A percentile compares a stretch with the other conserved stretches of the same genome.
Conservation (phyloP, 345 rosid genomes). For the Combretum micranthum region DNA sequence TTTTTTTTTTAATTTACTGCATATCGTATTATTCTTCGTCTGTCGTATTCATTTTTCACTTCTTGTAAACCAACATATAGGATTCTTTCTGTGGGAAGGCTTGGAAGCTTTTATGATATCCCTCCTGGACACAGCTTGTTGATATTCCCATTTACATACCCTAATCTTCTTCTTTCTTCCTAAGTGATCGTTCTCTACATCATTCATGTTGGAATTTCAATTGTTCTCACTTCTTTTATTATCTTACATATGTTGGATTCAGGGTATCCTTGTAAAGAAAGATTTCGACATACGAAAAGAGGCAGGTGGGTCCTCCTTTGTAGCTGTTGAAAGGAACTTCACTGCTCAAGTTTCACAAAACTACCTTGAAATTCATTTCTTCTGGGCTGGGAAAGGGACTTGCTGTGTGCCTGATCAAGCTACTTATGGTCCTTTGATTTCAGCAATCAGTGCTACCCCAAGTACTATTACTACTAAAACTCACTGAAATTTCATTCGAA, state of each 20-base stretch:
- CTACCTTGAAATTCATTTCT: constrained; percentile 30
- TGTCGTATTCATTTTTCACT: no score
- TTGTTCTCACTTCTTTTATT: neutral
- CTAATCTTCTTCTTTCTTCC: no score
- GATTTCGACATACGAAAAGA: constrained; percentile 38
- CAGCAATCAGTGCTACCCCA: constrained; percentile 59
- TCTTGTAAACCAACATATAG: no score
- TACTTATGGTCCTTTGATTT: constrained; percentile 33
- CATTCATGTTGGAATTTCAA: neutral
- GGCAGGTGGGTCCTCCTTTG: constrained; percentile 24
- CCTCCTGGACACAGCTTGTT: neutral
- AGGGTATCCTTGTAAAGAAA: constrained; percentile 43
- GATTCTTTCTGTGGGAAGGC: neutral
- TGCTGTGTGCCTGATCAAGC: constrained; percentile 22
- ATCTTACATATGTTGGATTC: neutral
- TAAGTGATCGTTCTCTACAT: no score
- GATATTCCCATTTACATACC: neutral
- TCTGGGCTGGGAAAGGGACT: constrained; percentile 48
- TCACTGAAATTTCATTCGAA: neutral
- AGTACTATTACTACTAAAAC: constrained; percentile 17
- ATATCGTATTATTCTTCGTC: no score
- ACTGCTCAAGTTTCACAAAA: constrained; percentile 19
- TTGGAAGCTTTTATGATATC: neutral
- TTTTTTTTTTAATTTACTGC: no score
- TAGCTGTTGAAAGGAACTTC: constrained; percentile 16